Base-by-base conservation (phyloP, 1,284 basidiomycete species). In the Tylopilus sp. region DNA sequence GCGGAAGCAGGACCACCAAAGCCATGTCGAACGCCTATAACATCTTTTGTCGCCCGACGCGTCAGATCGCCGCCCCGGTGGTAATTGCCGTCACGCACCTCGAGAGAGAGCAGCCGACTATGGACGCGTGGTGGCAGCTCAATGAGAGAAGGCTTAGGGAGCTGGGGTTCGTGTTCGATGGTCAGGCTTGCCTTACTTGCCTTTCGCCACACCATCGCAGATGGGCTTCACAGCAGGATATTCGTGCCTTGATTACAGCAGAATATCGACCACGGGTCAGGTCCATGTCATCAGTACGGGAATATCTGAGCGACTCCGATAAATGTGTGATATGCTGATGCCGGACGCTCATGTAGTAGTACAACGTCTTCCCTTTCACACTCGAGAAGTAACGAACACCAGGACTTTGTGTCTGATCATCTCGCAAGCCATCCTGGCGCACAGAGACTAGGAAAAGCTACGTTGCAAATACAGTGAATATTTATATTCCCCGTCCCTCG, bases 51-150 rank as follows among this genome's bases (percentile, higher is more conserved):
- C 31, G 12, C 10, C 7, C 55, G 6, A 59, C 55, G 2, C 57
- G 52, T 44, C 42, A 35, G n/a, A 21, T 54, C 7, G 52, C 41
- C 25, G 48, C 54, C 23, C 66, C 68, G 0, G 61, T 68, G 33
- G 60, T 55, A n/a, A 33, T 63, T 6, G 57, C 47, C n/a, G 9
- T 69, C 15, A 67, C 67, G 13, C 45, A 54, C 29, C 54, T 67
- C 11, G 67, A 70, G 43, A 49, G 38, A 28, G 12, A 5, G 9
- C 55, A 62, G 28, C 55, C 54, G 6, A 40, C 53, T 1, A 70
- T 69, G 67, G 65, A 69, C 1, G 16, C 51, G 2, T 69, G 65
- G 65, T 69, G 65, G 68, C 38, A 52, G 15, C 5, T 6, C 6
- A 70, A 70, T 30, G 51, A 59, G 35, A 44, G 28, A 19, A 4